Conservation (phyloP, 306 rosid genomes). For the Cajanus cajan region DNA sequence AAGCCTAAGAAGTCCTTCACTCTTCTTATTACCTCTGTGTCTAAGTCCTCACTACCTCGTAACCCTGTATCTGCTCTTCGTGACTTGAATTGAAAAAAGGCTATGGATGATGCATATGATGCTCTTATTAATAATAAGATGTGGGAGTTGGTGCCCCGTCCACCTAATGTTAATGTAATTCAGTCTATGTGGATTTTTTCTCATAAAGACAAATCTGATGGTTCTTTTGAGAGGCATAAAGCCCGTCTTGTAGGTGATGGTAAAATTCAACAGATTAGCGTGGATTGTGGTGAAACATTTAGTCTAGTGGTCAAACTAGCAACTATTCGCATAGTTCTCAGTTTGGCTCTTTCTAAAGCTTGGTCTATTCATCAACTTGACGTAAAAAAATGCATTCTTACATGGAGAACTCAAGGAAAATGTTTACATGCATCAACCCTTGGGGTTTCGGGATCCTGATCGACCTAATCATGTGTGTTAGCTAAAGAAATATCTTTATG, state of each 20-base stretch:
- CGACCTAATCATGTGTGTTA: neutral
- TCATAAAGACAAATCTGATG: neutral
- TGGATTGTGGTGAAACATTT: neutral
- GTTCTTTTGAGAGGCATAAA: neutral
- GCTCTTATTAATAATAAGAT: slow-evolving; percentile 5
- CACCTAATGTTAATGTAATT: neutral
- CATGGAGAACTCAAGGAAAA: neutral
- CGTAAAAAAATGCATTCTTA: neutral
- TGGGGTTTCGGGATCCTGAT: neutral
- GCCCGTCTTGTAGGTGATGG: neutral
- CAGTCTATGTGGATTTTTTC: neutral
- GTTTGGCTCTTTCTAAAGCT: neutral
- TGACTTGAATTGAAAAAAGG: neutral
- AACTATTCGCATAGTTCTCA: neutral
- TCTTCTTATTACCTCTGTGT: neutral
- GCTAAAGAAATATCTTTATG: neutral
- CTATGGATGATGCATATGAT: neutral
- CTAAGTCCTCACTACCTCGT: neutral
- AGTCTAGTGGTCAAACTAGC: neutral
- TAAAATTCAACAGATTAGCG: neutral
- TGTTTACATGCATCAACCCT: neutral
- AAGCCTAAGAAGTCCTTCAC: neutral
- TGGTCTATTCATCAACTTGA: neutral
- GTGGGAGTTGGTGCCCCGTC: neutral
- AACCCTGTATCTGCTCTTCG: neutral